phyloP scores from a whole-genome alignment of 352 stramenopile species.

The Saprolegnia parasitica region DNA sequence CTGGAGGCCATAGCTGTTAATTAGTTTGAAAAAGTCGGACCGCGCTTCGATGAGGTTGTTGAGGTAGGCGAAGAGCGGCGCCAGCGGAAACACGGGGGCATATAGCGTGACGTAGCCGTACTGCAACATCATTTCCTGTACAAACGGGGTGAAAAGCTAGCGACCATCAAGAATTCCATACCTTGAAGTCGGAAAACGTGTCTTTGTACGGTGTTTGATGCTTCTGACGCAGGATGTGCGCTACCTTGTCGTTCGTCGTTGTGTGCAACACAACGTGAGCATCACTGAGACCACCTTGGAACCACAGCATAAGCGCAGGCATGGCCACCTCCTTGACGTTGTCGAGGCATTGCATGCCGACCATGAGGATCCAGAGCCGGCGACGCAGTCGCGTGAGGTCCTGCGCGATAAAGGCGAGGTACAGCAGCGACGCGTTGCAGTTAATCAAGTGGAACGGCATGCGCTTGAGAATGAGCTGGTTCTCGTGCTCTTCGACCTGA shows the following conservation, averaged over 20 bases:
- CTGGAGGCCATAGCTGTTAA: constrained; percentile 79
- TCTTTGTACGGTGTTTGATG: constrained; percentile 57
- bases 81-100: constrained; percentile 86
- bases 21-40: constrained; percentile 90
- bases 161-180: not conserved
- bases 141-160: not conserved
- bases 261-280: constrained; percentile 12
- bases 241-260: constrained; percentile 31
- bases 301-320: constrained; percentile 37
- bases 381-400: constrained; percentile 53
- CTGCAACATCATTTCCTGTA: constrained; percentile 75
- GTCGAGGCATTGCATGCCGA: constrained; percentile 57
- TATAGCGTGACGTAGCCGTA: constrained; percentile 92
- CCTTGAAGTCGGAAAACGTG: constrained; percentile 66
- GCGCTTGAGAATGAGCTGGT: constrained; percentile 63
- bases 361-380: constrained; percentile 62
- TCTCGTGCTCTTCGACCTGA: constrained; percentile 47
- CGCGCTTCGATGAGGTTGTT: constrained; percentile 91
- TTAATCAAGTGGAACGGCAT: constrained; percentile 78
- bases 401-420: constrained; percentile 59
- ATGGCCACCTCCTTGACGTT: constrained; percentile 68
- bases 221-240: constrained; percentile 55
- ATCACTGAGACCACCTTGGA: constrained; percentile 8
- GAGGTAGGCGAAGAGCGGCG: constrained; percentile 83
- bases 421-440: constrained; percentile 66